These are phyloP conservation scores for Lizanozyma gosingica DNA, from an alignment of 1,139 yeast species.

Conservation along the genomic window DNA sequence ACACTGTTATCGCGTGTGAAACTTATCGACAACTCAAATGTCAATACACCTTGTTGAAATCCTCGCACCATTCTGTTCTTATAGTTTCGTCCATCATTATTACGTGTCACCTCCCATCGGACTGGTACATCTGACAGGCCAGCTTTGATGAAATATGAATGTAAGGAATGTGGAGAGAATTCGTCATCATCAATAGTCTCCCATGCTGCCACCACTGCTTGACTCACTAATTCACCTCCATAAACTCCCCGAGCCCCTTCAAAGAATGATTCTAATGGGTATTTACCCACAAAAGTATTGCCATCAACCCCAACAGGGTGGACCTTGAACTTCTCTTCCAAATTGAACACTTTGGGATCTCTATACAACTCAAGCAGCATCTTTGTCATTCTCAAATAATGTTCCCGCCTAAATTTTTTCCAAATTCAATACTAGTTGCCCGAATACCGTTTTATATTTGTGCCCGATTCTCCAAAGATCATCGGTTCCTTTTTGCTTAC, in stretches of 20 bases:
- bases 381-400: no score
- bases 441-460: no score
- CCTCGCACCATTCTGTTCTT: conserved; percentile 28
- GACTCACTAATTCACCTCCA: conserved; percentile 34
- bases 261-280: conserved; percentile 27
- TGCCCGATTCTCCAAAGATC: no score
- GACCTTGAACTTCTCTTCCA: conserved; percentile 10
- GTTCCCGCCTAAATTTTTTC: no score
- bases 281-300: conserved; percentile 18
- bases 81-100: conserved; percentile 28
- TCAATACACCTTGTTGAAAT: conserved; percentile 5
- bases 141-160: conserved; percentile 32
- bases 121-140: conserved; percentile 22
- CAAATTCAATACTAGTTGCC: no score
- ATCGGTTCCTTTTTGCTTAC: not conserved
- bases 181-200: conserved; percentile 19
- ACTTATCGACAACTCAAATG: not conserved
- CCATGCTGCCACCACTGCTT: conserved; percentile 30
- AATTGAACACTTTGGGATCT: not conserved
- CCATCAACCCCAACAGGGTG: conserved; percentile 3
- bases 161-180: conserved; percentile 32
- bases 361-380: not conserved
- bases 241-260: conserved; percentile 28
- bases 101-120: conserved; percentile 25
- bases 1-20: conserved; percentile 24